Evolutionary conservation across 1,284 basidiomycete species (phyloP), one percentile per base, ranked within the genome.

Genomic region (Ceratobasidium sp.): DNA sequence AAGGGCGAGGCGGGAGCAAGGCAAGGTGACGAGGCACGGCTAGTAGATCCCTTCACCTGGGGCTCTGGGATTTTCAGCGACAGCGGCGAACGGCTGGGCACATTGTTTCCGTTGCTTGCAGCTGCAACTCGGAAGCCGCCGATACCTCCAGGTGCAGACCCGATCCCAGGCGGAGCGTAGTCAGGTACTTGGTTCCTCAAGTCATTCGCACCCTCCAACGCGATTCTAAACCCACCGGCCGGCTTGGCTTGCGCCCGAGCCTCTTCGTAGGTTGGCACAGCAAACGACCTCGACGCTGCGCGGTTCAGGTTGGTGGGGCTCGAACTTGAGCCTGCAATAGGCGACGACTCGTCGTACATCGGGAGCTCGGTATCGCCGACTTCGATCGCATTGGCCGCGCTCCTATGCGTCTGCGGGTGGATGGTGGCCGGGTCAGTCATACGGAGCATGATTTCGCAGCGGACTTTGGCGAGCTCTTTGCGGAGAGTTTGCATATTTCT

Each of bases 291-390:
- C 54, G 54, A 58, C 27, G 54, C 54, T 19, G 16, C 41, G 8
- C 22, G 34, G 56, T 34, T 71, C 31, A 14, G 11, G 22, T 62
- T 62, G 16, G 7, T 24, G 11, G 37, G 14, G 16, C 9, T n/a
- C 19, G 68, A 31, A 22, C 39, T 22, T 11, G 19, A 27, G 24
- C 27, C 24, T 3, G 34, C n/a, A 13, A 19, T 58, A 19, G 34
- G 34, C 16, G 16, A 34, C 1, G 53, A 5, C 6, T 59, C 68
- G 29, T 34, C 37, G 24, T 71, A 71, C n/a, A 24, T 43, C 11
- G 68, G 68, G 31, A 71, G 68, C 39, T 71, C 68, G 2, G 68
- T 43, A n/a, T 71, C 68, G 14, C 68, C 68, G 13, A 49, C 14
- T 61, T 71, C 54, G 29, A 58, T n/a, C 29, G 68, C 68, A 27